Evolutionary conservation across 345 rosid genomes (phyloP), one percentile per base, ranked within the genome.

Genomic region (Balakata baccata): DNA sequence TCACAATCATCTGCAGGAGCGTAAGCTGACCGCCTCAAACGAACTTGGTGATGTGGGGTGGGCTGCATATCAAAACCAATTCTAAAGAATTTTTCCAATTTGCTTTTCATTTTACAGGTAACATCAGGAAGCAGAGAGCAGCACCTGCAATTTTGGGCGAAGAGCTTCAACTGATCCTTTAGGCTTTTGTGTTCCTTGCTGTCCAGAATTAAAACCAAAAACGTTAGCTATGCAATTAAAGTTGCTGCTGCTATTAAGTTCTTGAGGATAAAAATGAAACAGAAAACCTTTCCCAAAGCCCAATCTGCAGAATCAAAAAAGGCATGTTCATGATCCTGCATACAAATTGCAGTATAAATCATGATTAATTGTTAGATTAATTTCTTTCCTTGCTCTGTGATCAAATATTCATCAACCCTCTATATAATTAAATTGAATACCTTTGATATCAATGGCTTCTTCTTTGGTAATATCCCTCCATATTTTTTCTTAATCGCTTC

Each of bases 271-370:
- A 29, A 29, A 29, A 29, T 29, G 34, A 29, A 29, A 29, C 29
- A 50, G 39, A 38, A 50, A 74, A 93, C 98, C 94, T 93, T 90
- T 79, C 86, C 92, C 71, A 93, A 60, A 23, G 98, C 98, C 98
- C 98, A 93, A 80, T 93, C 98, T 38, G 98, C 98, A 4, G 98
- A 93, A 81, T 91, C 92, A 54, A 93, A 93, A 68, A 88, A 93
- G 1, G 98, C 98, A 0, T 83, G 95, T 57, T 93, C 97, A 60
- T 91, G 97, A 76, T 91, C 95, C 97, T 90, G 78, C 61, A 82
- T 17, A 62, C 46, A 76, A 29, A 29, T 29, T 29, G 2, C 1
- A 29, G 2, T 29, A 29, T 29, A 29, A 29, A 29, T 29, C 34
- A 29, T 29, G 34, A 29, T 29, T 29, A 74, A 38, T 23, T 8